Conservation (phyloP, 2,329 filamentous ascomycete genomes). For the Dactylellina sp. region DNA sequence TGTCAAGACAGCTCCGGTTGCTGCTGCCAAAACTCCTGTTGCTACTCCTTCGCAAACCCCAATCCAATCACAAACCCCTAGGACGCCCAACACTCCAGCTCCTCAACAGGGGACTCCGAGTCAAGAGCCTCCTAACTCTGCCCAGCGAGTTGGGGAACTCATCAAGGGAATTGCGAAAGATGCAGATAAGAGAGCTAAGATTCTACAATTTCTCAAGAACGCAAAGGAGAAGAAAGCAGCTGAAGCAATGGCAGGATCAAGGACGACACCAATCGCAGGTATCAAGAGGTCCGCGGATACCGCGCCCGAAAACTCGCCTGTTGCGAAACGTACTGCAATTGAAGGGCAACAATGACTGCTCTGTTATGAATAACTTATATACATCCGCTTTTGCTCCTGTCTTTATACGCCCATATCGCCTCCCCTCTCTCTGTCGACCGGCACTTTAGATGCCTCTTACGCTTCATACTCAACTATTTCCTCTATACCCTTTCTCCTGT, state of each 20-base stretch:
- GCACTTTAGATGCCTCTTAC: slow-evolving; percentile 1
- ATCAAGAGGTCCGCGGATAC: slow-evolving; percentile 40
- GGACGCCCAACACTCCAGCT: slow-evolving; percentile 16
- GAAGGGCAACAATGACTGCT: slow-evolving; percentile 35
- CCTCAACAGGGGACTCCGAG: slow-evolving; percentile 10
- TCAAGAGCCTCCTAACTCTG: neutral
- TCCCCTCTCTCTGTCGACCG: neutral
- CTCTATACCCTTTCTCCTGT: slow-evolving; percentile 16
- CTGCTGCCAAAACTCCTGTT: slow-evolving; percentile 6
- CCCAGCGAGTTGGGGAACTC: slow-evolving; percentile 22
- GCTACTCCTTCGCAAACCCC: slow-evolving; percentile 9
- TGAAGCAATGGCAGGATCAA: slow-evolving; percentile 34
- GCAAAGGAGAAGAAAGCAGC: slow-evolving; percentile 54
- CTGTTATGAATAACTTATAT: neutral
- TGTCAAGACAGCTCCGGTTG: slow-evolving; percentile 9
- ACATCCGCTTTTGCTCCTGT: neutral
- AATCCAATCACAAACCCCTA: slow-evolving; percentile 2
- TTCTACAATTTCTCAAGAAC: slow-evolving; percentile 45
- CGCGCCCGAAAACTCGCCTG: slow-evolving; percentile 12
- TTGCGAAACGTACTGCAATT: slow-evolving; percentile 35
- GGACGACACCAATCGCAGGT: neutral
- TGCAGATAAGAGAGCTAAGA: slow-evolving; percentile 21
- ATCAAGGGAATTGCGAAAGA: slow-evolving; percentile 30
- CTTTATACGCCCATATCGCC: slow-evolving; percentile 8
- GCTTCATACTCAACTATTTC: slow-evolving; percentile 7